Evolutionary conservation across 2,329 filamentous ascomycete species (phyloP).

Genomic region (Parascedosporium putredinis): DNA sequence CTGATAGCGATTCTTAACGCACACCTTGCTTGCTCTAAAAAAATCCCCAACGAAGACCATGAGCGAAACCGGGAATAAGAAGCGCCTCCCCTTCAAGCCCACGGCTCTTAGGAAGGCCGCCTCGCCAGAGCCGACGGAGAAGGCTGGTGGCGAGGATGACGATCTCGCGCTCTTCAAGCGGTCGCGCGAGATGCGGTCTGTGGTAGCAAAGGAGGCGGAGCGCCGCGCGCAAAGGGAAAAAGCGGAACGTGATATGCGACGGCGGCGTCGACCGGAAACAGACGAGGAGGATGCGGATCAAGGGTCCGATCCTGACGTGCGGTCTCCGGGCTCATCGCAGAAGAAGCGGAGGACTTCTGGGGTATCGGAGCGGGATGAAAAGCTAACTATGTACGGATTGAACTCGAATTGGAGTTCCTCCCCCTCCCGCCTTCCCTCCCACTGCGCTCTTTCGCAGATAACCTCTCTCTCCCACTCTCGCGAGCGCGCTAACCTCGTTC

Average conservation of each 20-base stretch:
- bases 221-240: slow-evolving; percentile 13
- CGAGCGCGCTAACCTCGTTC: neutral
- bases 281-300: neutral
- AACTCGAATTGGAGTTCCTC: too few relatives aligned
- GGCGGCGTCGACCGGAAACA: neutral
- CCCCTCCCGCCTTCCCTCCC: too few relatives aligned
- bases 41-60: too few relatives aligned
- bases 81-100: slow-evolving; percentile 39
- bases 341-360: slow-evolving; percentile 6
- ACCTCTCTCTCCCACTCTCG: neutral
- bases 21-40: too few relatives aligned
- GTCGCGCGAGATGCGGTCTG: slow-evolving; percentile 37
- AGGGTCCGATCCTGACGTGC: neutral
- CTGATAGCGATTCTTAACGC: too few relatives aligned
- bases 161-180: slow-evolving; percentile 39
- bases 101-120: slow-evolving; percentile 29
- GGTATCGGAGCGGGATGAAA: neutral
- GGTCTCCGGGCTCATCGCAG: neutral
- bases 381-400: neutral
- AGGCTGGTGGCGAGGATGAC: slow-evolving; percentile 9
- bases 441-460: too few relatives aligned
- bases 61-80: slow-evolving; percentile 15
- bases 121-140: slow-evolving; percentile 13
- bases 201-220: slow-evolving; percentile 30
- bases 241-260: slow-evolving; percentile 10